phyloP scores from a whole-genome alignment of 176 grass and related monocot species.

The Stipa capillata region DNA sequence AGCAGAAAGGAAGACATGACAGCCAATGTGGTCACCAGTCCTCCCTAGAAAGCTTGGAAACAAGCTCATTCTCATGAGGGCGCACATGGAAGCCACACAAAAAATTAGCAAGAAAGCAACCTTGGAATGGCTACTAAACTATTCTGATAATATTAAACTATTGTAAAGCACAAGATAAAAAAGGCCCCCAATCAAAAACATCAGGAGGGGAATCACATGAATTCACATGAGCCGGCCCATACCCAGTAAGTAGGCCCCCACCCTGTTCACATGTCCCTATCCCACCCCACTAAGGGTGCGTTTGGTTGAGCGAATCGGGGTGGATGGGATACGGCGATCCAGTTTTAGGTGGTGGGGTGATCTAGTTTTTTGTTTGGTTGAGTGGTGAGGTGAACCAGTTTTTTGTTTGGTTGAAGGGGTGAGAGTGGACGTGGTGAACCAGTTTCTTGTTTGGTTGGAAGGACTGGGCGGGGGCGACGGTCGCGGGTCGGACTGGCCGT shows the following conservation, averaged over 20 bases:
- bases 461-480: too few species aligned
- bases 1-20: slow-evolving; percentile 15
- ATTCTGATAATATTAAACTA: not conserved
- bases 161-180: not conserved
- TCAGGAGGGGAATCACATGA: not conserved
- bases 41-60: slow-evolving; percentile 17
- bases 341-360: too few species aligned
- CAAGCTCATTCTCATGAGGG: not conserved
- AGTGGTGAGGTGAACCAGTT: too few species aligned
- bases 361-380: too few species aligned
- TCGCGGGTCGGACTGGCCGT: too few species aligned
- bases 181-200: not conserved
- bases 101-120: slow-evolving; percentile 8
- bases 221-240: too few species aligned
- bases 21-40: slow-evolving; percentile 16
- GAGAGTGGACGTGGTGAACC: too few species aligned
- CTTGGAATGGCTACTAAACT: not conserved
- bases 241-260: too few species aligned
- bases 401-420: too few species aligned
- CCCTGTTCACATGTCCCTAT: slow-evolving; percentile 41
- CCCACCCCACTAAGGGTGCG: slow-evolving; percentile 9
- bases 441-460: too few species aligned
- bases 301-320: too few species aligned
- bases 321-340: too few species aligned
- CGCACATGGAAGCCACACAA: slow-evolving; percentile 28